A percentile compares a stretch with the other conserved stretches of the same genome.
phyloP scores from a whole-genome alignment of 1,284 basidiomycete species.

The Melampsora larici-populina region DNA sequence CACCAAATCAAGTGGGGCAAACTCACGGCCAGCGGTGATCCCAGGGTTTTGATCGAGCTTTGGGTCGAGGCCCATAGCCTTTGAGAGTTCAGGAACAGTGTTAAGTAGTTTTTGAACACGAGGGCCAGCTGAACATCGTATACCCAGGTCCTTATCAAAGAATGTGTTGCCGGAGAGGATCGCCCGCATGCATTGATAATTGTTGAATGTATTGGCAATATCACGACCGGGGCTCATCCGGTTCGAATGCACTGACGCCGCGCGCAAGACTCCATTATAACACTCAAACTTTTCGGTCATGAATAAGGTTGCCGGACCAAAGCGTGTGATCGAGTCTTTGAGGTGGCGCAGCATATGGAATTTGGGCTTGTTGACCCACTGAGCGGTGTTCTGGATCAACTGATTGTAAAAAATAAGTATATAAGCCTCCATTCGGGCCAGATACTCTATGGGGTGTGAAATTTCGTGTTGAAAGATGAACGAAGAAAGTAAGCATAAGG shows the following conservation, averaged over 20 bases:
- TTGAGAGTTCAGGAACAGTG: no score
- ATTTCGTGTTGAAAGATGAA: conserved; percentile 50
- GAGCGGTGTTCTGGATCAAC: conserved; percentile 51
- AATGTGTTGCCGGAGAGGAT: background rate
- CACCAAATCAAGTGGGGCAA: no score
- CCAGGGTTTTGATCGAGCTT: no score
- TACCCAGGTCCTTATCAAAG: background rate
- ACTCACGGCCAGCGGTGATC: no score
- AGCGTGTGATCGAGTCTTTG: conserved; percentile 44
- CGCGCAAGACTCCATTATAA: conserved; percentile 11
- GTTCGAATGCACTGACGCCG: conserved; percentile 1
- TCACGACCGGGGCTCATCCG: no score
- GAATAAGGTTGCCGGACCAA: conserved; percentile 8
- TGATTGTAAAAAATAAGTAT: conserved; percentile 52
- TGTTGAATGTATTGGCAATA: background rate
- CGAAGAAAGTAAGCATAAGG: conserved; percentile 49
- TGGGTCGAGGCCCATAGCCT: no score
- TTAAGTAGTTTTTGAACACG: no score
- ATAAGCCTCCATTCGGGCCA: conserved; percentile 31
- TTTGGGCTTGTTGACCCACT: conserved; percentile 57
- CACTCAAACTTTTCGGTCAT: conserved; percentile 19
- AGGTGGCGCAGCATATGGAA: conserved; percentile 51
- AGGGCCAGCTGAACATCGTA: background rate
- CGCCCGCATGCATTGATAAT: background rate
- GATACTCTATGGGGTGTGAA: conserved; percentile 49